These are phyloP conservation scores for Cucurbita argyrosperma DNA, from an alignment of 306 rosid species.

Conservation along the genomic window DNA sequence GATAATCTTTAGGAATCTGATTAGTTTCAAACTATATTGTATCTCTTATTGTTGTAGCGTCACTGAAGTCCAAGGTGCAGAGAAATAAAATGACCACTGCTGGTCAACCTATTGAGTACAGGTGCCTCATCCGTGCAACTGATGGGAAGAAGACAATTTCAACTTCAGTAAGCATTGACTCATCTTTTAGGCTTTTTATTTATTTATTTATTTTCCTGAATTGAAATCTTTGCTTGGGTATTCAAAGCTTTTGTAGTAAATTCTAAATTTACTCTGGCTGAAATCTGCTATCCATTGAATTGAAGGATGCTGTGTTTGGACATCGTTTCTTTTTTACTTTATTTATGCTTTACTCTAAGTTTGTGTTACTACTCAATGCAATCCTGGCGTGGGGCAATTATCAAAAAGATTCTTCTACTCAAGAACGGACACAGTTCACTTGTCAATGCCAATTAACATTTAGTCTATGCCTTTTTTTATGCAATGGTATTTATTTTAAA, in stretches of 20 bases:
- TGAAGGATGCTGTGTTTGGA: neutral
- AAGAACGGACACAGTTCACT: neutral
- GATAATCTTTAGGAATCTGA: slow-evolving; percentile 5
- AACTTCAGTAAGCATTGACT: slow-evolving; percentile 48
- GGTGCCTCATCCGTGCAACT: slow-evolving; percentile 91
- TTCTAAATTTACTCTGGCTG: neutral
- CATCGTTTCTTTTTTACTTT: neutral
- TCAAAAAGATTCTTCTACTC: neutral
- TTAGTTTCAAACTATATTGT: neutral
- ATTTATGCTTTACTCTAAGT: neutral
- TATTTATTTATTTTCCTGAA: neutral
- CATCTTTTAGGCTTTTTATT: neutral
- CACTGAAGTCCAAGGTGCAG: slow-evolving; percentile 63
- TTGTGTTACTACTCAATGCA: neutral
- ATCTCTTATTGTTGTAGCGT: slow-evolving; percentile 31
- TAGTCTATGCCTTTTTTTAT: neutral
- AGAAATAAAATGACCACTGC: slow-evolving; percentile 49
- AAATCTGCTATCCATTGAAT: neutral
- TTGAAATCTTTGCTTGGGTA: neutral
- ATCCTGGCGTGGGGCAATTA: neutral
- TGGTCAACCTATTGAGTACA: slow-evolving; percentile 56
- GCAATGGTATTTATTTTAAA: neutral
- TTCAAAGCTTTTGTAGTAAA: neutral
- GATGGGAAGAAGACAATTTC: slow-evolving; percentile 84
- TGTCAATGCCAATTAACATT: neutral